A percentile compares a stretch with the other conserved stretches of the same genome.
Evolutionary conservation across 768 basidiomycete genomes (phyloP).

Genomic region (Leccinum subtestaceum): DNA sequence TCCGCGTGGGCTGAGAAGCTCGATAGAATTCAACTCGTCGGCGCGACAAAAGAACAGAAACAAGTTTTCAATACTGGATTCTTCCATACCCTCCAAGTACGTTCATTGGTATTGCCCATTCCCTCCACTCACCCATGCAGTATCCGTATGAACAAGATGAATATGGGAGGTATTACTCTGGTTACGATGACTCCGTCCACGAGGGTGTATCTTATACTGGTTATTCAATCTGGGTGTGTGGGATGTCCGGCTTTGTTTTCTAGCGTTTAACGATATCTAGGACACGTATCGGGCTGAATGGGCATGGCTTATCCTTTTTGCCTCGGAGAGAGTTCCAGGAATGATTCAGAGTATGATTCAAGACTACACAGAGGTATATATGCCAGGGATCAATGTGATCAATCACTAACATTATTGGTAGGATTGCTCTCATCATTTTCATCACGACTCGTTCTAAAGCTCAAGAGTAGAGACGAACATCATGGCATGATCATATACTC

Average conservation of each 20-base stretch:
- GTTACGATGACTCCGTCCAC: conserved; percentile 66
- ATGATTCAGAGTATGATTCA: conserved; percentile 81
- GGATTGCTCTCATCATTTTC: conserved; percentile 6
- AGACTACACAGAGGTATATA: conserved; percentile 61
- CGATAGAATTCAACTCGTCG: conserved; percentile 47
- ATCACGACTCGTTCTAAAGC: not conserved
- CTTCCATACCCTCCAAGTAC: conserved; percentile 60
- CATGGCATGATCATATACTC: conserved; percentile 46
- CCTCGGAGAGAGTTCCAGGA: conserved; percentile 70
- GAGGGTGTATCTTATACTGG: conserved; percentile 71
- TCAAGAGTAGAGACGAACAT: conserved; percentile 65
- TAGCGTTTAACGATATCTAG: conserved; percentile 33
- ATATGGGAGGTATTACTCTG: conserved; percentile 68
- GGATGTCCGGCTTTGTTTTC: not conserved
- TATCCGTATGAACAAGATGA: conserved; percentile 79
- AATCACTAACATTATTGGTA: conserved; percentile 59
- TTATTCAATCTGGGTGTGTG: conserved; percentile 72
- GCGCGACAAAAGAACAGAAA: conserved; percentile 47
- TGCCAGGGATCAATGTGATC: not conserved
- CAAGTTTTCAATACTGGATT: conserved; percentile 59
- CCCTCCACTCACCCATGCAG: conserved; percentile 32
- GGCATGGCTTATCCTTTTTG: conserved; percentile 75
- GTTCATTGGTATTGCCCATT: not conserved
- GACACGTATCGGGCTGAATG: conserved; percentile 79
- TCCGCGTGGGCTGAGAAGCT: conserved; percentile 58